phyloP scores from a whole-genome alignment of 2,329 filamentous ascomycete species.

The Aspergillus ustus region DNA sequence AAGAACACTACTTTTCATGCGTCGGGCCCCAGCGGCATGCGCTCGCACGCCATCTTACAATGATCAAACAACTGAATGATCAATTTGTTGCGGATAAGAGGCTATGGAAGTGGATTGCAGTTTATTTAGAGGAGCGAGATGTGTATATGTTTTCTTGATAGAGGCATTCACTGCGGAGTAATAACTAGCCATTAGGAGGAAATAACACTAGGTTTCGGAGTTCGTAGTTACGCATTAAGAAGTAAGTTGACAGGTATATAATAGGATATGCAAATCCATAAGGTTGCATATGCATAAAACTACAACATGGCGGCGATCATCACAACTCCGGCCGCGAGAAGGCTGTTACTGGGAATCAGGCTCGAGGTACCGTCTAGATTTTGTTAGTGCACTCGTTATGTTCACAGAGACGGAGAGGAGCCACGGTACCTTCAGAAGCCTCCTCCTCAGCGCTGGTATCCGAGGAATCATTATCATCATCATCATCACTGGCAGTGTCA shows the following conservation, averaged over 20 bases:
- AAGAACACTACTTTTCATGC: neutral
- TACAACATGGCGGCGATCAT: neutral
- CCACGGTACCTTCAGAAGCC: neutral
- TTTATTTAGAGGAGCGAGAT: neutral
- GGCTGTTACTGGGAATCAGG: neutral
- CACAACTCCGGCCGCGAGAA: neutral
- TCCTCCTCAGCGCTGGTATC: neutral
- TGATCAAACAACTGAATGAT: neutral
- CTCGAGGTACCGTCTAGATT: neutral
- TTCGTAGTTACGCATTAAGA: too few relatives aligned
- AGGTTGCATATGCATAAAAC: too few relatives aligned
- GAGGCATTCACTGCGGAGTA: too few relatives aligned
- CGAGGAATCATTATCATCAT: neutral
- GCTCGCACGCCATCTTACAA: neutral
- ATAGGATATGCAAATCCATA: too few relatives aligned
- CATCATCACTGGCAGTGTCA: neutral
- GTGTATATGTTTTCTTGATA: neutral
- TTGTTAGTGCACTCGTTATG: neutral
- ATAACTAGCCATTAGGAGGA: too few relatives aligned
- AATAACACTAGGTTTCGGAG: too few relatives aligned
- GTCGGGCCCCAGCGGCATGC: neutral
- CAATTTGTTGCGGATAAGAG: neutral
- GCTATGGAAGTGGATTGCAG: neutral
- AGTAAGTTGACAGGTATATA: too few relatives aligned
- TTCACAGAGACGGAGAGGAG: neutral